Evolutionary conservation across 352 stramenopile species (phyloP).

Genomic region (Saprolegnia diclina): DNA sequence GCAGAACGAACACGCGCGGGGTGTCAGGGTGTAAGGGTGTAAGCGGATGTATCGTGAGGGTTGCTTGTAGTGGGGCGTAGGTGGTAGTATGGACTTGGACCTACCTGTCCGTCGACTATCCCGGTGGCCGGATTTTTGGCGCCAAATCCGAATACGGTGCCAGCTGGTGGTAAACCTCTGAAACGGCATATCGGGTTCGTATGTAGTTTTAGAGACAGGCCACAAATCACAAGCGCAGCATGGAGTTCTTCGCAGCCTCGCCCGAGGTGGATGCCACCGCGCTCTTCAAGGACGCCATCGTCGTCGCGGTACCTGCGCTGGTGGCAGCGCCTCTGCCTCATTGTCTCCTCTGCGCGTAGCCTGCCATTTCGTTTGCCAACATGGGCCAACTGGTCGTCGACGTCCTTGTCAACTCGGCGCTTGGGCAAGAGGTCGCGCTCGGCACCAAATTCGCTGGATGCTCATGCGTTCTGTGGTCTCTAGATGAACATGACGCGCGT

Average conservation of each 20-base stretch:
- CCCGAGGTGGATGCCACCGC: background rate
- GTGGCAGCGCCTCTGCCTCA: background rate
- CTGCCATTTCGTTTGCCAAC: slow-evolving; percentile 73
- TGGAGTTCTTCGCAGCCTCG: slow-evolving; percentile 24
- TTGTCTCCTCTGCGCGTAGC: slow-evolving; percentile 32
- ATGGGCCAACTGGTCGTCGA: slow-evolving; percentile 73
- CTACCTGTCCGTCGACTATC: no score
- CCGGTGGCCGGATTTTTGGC: no score
- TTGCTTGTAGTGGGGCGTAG: no score
- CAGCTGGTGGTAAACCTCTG: no score
- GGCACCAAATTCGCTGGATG: background rate
- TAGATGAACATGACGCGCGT: slow-evolving; percentile 40
- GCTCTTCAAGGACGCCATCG: slow-evolving; percentile 20
- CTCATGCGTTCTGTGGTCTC: slow-evolving; percentile 27
- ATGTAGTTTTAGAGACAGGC: no score
- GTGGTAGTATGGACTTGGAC: no score
- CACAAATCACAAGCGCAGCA: background rate
- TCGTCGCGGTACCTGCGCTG: slow-evolving; percentile 8
- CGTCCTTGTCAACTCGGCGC: slow-evolving; percentile 66
- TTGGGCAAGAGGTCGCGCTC: slow-evolving; percentile 27
- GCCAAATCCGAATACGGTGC: no score
- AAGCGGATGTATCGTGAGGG: no score
- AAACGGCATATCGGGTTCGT: no score
- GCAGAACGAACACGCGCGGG: no score
- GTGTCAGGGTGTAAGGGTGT: no score